Conservation (phyloP, 306 rosid species). For the Trichosanthes truncata region DNA sequence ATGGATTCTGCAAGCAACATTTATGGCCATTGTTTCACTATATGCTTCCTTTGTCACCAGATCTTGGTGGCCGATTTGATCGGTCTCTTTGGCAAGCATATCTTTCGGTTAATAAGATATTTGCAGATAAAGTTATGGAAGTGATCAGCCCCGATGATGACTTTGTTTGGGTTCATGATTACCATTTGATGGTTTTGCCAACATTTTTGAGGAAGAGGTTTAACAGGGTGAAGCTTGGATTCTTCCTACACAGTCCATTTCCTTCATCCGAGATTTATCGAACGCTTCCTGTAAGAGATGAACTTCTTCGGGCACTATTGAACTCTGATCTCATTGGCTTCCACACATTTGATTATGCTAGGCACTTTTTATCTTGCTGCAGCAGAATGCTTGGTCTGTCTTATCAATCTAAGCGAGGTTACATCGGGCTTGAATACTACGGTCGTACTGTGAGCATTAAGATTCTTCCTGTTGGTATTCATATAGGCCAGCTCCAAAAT, state of each 20-base stretch:
- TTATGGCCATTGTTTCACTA: conserved; percentile 87
- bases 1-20: conserved; percentile 85
- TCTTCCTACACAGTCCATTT: conserved; percentile 56
- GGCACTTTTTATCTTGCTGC: conserved; percentile 86
- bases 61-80: conserved; percentile 78
- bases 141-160: conserved; percentile 67
- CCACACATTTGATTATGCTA: conserved; percentile 87
- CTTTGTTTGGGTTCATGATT: conserved; percentile 85
- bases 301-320: conserved; percentile 74
- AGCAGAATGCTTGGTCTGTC: conserved; percentile 82
- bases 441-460: conserved; percentile 79
- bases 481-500: conserved; percentile 62
- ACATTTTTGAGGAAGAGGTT: conserved; percentile 78
- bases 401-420: conserved; percentile 83
- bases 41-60: conserved; percentile 83
- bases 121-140: conserved; percentile 89
- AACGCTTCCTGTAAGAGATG: conserved; percentile 86
- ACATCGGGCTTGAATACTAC: conserved; percentile 83
- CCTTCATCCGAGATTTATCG: conserved; percentile 61
- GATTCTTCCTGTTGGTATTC: conserved; percentile 76
- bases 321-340: conserved; percentile 83
- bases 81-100: conserved; percentile 86
- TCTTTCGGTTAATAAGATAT: conserved; percentile 83
- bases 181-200: conserved; percentile 87
- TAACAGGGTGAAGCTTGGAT: conserved; percentile 40